phyloP scores from a whole-genome alignment of 2,329 filamentous ascomycete species.

The Aspergillus sp. region DNA sequence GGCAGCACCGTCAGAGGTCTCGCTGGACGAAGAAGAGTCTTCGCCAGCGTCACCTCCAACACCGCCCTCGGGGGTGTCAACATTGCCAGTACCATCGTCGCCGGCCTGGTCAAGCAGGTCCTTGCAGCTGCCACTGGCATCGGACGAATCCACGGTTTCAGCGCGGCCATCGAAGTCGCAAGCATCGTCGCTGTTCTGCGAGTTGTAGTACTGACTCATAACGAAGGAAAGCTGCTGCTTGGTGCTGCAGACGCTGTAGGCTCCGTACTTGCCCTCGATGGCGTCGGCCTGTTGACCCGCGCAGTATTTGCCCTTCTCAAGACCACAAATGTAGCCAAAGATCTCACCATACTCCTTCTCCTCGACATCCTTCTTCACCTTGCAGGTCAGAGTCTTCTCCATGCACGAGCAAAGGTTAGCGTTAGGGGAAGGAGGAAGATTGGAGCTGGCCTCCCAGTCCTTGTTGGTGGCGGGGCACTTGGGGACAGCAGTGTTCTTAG shows the following conservation, averaged over 20 bases:
- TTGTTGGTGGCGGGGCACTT: slow-evolving; percentile 67
- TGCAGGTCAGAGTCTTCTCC: slow-evolving; percentile 70
- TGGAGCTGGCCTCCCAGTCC: slow-evolving; percentile 67
- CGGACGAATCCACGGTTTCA: slow-evolving; percentile 32
- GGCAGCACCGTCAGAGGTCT: slow-evolving; percentile 35
- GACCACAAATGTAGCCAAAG: slow-evolving; percentile 58
- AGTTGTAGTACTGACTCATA: slow-evolving; percentile 48
- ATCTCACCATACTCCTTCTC: slow-evolving; percentile 59
- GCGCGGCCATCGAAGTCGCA: slow-evolving; percentile 50
- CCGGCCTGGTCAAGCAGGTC: slow-evolving; percentile 41
- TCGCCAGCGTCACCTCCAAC: slow-evolving; percentile 18
- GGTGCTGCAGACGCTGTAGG: slow-evolving; percentile 49
- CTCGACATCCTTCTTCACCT: slow-evolving; percentile 58
- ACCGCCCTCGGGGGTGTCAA: slow-evolving; percentile 36
- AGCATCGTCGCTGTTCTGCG: slow-evolving; percentile 33
- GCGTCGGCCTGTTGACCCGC: slow-evolving; percentile 41
- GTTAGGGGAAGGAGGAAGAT: slow-evolving; percentile 82
- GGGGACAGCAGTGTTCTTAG: slow-evolving; percentile 67
- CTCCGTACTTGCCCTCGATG: slow-evolving; percentile 45
- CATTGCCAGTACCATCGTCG: slow-evolving; percentile 39
- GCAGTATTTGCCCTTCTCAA: slow-evolving; percentile 31
- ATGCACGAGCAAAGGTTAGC: slow-evolving; percentile 81
- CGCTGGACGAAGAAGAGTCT: slow-evolving; percentile 18
- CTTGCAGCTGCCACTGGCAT: slow-evolving; percentile 35
- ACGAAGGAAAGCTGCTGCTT: slow-evolving; percentile 48